phyloP scores from a whole-genome alignment of 1,139 yeast species.

The Candida glucosophila region DNA sequence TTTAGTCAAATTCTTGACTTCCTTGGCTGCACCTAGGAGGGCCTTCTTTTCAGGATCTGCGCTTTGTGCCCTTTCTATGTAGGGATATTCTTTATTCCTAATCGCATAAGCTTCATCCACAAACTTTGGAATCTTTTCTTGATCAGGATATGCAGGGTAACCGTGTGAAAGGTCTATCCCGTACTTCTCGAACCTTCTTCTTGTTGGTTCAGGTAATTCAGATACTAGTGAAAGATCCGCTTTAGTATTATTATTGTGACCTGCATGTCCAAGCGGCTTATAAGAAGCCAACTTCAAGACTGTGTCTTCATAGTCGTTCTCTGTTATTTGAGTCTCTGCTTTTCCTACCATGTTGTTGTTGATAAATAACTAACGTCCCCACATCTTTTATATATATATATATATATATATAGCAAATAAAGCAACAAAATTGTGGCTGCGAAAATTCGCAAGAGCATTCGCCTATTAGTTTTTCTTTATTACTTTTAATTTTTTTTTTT shows the following conservation, averaged over 20 bases:
- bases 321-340: too few relatives aligned
- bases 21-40: conserved; percentile 40
- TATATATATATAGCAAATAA: too few relatives aligned
- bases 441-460: too few relatives aligned
- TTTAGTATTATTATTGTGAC: conserved; percentile 5
- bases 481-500: too few relatives aligned
- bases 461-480: too few relatives aligned
- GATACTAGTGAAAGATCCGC: conserved; percentile 9
- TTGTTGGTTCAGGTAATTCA: conserved; percentile 10
- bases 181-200: conserved; percentile 19
- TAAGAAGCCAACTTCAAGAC: conserved; percentile 11
- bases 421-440: too few relatives aligned
- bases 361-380: too few relatives aligned
- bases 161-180: conserved; percentile 24
- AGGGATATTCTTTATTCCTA: conserved; percentile 32
- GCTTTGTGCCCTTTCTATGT: conserved; percentile 36
- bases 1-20: conserved; percentile 38
- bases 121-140: conserved; percentile 34
- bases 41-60: conserved; percentile 50
- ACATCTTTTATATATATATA: too few relatives aligned
- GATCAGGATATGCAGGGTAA: conserved; percentile 20
- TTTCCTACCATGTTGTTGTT: too few relatives aligned
- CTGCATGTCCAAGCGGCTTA: conserved; percentile 13
- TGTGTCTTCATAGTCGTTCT: too few relatives aligned
- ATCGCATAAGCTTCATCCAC: conserved; percentile 43